Evolutionary conservation across 305 asterid genomes (phyloP), one percentile per base, ranked within the genome.

Genomic region (Rubia peregrina): DNA sequence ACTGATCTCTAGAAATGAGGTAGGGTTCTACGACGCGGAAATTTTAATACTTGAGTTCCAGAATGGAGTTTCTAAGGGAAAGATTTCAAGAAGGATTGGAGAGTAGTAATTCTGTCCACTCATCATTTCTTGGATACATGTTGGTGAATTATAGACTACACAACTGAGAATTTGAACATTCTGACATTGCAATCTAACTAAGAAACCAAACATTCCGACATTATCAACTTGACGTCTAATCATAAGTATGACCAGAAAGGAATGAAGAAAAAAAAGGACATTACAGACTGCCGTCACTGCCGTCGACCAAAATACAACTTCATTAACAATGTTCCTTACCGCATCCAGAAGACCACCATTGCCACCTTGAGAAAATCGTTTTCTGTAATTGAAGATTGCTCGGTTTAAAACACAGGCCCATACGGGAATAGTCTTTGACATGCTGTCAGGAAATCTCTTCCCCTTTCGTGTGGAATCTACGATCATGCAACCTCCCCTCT

Each of bases 371-470:
- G 10, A 72, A 49, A 42, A 33, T 75, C 69, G 73, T 40, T 38
- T 51, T 69, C 84, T 77, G 60, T 80, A 85, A 75, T 82, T 85
- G 57, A 63, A 72, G 64, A 94, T 83, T 22, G 98, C 97, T 22
- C 94, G 96, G 78, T 94, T 94, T 64, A 94, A 76, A 24, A 94
- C 90, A 83, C 99, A 94, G 3, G 96, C 85, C 99, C 99, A 94
- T 80, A 91, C 89, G 2, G 99, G 98, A 76, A 94, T 89, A 19
- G 99, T 91, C 83, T 91, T 94, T 33, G 98, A 88, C 98, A 94
- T 89, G 78, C 99, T 94, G 78, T 94, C 98, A 9, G 98, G 99
- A 83, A 89, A 94, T 74, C 95, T 81, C 87, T 94, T 94, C 85
- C 99, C 99, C 81, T 85, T 94, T 41, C 98, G 78, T 3, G 99